phyloP scores from a whole-genome alignment of 2,329 filamentous ascomycete species.

The Cephalotrichum gorgonifer region DNA sequence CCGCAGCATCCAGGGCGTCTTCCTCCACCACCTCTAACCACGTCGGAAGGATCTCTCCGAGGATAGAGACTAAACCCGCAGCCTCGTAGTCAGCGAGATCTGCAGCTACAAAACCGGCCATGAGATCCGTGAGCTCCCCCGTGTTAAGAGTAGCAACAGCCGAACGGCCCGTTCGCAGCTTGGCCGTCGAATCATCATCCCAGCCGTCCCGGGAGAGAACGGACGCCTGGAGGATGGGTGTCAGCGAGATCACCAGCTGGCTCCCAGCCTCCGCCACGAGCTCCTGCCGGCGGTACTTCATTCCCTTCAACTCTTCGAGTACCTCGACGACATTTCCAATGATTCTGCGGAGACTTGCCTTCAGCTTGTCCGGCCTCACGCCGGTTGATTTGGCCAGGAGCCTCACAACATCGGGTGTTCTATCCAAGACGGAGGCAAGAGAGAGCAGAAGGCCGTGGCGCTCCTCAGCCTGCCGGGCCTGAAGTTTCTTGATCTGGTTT shows the following conservation, averaged over 20 bases:
- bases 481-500: slow-evolving; percentile 32
- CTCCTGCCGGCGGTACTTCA: slow-evolving; percentile 48
- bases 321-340: slow-evolving; percentile 14
- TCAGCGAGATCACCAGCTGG: slow-evolving; percentile 42
- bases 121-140: slow-evolving; percentile 1
- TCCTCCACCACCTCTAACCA: slow-evolving; percentile 40
- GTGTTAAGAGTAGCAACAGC: slow-evolving; percentile 12
- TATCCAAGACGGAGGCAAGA: slow-evolving; percentile 47
- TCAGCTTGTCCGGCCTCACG: neutral
- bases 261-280: slow-evolving; percentile 53
- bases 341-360: slow-evolving; percentile 14
- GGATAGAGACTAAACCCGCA: slow-evolving; percentile 11
- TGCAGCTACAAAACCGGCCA: slow-evolving; percentile 6
- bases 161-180: slow-evolving; percentile 6
- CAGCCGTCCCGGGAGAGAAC: slow-evolving; percentile 3
- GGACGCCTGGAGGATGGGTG: slow-evolving; percentile 23
- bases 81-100: neutral
- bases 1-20: slow-evolving; percentile 32
- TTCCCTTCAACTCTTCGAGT: slow-evolving; percentile 9
- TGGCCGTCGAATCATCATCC: neutral
- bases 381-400: neutral
- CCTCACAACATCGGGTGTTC: slow-evolving; percentile 23
- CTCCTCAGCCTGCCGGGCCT: slow-evolving; percentile 54
- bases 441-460: slow-evolving; percentile 56
- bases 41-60: slow-evolving; percentile 23